Evolutionary conservation across 2,329 filamentous ascomycete genomes (phyloP), one percentile per base, ranked within the genome.

Genomic region (Penicillium sp.): DNA sequence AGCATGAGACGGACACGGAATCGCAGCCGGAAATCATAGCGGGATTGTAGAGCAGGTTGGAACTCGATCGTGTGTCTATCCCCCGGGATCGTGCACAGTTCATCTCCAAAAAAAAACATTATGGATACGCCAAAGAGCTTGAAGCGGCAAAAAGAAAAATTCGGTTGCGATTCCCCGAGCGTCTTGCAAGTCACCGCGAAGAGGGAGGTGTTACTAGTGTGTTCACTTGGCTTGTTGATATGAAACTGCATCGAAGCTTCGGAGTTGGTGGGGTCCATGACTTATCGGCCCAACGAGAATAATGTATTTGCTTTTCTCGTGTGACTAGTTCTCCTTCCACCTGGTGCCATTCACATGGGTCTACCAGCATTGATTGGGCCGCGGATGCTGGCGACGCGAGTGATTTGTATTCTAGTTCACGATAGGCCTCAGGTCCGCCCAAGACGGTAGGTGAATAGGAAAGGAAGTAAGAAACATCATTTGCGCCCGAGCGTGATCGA

Each of bases 281-380:
- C 40, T 60, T 60, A 60, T 60, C 57, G 57, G 56, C 39, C 57
- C 57, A 60, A 60, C 55, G 46, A 48, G 57, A 56, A 44, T n/a
- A 28, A 25, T 34, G 43, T 26, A 46, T 53, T 57, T 56, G 53
- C 47, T 54, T 49, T 50, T 45, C 39, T 44, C 38, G 18, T 37
- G 29, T 34, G 29, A 32, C 29, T 32, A 11, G 29, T 32, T 18
- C 18, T 18, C 18, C 18, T 18, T 18, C 18, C 18, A 18, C 18
- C 18, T 18, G 36, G 18, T 25, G 13, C 24, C 46, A 25, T 39
- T 52, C 41, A 52, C 50, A 50, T 45, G 44, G 34, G 3, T 34
- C 25, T 43, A 44, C 24, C 18, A 18, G 18, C 32, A 29, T 37
- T 47, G 46, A 53, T 52, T 52, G 43, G 44, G 18, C 13, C 6